Percentiles rank a stretch among this genome's conserved stretches.
phyloP scores from a whole-genome alignment of 176 grass and related monocot species.

The Phragmites australis region DNA sequence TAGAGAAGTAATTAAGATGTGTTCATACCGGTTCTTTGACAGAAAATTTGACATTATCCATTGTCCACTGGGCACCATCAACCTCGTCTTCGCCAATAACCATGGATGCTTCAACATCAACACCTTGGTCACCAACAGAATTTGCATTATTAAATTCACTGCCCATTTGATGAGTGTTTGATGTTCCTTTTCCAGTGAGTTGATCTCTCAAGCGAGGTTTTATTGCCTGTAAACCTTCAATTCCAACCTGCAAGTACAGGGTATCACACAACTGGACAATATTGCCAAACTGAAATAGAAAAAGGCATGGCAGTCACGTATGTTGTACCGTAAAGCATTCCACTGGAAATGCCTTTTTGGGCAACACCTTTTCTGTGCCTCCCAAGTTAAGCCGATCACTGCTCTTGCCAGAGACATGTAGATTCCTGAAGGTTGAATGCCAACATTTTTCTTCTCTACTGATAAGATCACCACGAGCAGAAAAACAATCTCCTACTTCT shows the following conservation, averaged over 20 bases:
- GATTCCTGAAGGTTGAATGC: conserved; percentile 89
- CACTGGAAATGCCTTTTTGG: conserved; percentile 65
- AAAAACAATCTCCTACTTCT: conserved; percentile 57
- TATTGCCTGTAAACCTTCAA: conserved; percentile 92
- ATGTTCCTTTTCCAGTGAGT: conserved; percentile 38
- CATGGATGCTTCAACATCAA: conserved; percentile 84
- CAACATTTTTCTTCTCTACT: conserved; percentile 98
- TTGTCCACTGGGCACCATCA: conserved; percentile 74
- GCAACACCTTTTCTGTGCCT: conserved; percentile 31
- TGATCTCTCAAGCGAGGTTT: conserved; percentile 65
- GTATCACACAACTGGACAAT: conserved; percentile 23
- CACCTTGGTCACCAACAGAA: conserved; percentile 57
- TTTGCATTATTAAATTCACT: conserved; percentile 26
- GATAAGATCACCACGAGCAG: conserved; percentile 45
- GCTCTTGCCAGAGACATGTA: conserved; percentile 82
- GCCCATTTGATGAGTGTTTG: conserved; percentile 37
- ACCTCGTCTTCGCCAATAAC: conserved; percentile 57
- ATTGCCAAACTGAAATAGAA: conserved; percentile 27
- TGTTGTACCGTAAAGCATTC: conserved; percentile 71
- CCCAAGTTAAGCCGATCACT: conserved; percentile 51
- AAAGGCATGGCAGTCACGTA: background rate
- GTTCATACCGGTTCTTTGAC: conserved; percentile 83
- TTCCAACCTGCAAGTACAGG: conserved; percentile 63
- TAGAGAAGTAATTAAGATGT: conserved; percentile 28
- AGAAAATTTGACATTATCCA: conserved; percentile 96